Conservation (phyloP, 495 filamentous ascomycete species). For the Cairneyella variabilis region DNA sequence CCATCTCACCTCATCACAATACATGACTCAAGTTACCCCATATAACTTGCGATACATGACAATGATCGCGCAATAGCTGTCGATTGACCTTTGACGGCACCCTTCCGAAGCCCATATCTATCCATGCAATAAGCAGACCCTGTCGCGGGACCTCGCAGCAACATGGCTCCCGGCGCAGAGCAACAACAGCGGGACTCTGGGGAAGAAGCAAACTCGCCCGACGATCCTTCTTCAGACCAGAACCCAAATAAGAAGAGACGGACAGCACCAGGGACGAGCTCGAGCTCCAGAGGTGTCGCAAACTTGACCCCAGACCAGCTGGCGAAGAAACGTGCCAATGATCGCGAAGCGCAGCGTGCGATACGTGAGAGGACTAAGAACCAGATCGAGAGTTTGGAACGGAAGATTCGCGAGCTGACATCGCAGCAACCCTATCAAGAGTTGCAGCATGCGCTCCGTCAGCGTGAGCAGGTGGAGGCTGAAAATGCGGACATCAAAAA, state of each 20-base stretch:
- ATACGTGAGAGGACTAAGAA: slow-evolving; percentile 84
- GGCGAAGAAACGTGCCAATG: slow-evolving; percentile 81
- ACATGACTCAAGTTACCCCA: slow-evolving; percentile 12
- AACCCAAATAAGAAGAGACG: slow-evolving; percentile 20
- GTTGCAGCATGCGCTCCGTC: slow-evolving; percentile 62
- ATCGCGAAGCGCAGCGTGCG: slow-evolving; percentile 83
- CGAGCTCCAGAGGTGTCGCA: slow-evolving; percentile 50
- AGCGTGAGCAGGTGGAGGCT: slow-evolving; percentile 65
- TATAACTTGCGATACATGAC: slow-evolving; percentile 14
- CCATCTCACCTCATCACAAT: slow-evolving; percentile 7
- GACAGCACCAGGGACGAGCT: slow-evolving; percentile 28
- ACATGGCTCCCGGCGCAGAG: slow-evolving; percentile 12
- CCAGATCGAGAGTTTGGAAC: slow-evolving; percentile 75
- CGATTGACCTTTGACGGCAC: not conserved
- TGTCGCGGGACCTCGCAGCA: slow-evolving; percentile 16
- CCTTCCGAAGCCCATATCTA: not conserved
- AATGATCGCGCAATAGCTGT: not conserved
- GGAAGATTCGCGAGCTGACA: slow-evolving; percentile 65
- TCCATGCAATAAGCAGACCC: slow-evolving; percentile 12
- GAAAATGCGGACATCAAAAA: slow-evolving; percentile 69
- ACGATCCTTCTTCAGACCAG: slow-evolving; percentile 6
- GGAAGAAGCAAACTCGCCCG: slow-evolving; percentile 14
- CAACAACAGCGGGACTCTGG: slow-evolving; percentile 11
- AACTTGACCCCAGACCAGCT: slow-evolving; percentile 70
- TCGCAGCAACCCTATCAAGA: slow-evolving; percentile 76